These are phyloP conservation scores for Cotoneaster glaucophyllus DNA, from an alignment of 306 rosid genomes.

Conservation along the genomic window DNA sequence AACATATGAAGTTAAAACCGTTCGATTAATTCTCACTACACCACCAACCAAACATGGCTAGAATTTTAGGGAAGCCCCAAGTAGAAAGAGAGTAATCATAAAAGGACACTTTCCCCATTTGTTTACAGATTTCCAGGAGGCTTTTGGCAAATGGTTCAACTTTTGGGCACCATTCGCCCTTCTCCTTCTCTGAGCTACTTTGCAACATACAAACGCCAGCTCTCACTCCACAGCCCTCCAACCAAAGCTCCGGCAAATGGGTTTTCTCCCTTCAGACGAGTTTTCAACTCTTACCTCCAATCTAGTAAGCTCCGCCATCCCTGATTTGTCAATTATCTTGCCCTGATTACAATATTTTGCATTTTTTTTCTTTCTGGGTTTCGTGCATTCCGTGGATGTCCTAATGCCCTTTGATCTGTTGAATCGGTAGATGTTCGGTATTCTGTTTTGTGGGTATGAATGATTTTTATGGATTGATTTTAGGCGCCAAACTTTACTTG, in stretches of 20 bases:
- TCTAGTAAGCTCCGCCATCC: conserved; percentile 27
- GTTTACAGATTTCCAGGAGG: not conserved
- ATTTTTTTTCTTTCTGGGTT: not conserved
- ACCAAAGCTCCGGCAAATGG: conserved; percentile 25
- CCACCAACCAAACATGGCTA: not conserved
- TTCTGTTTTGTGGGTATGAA: not conserved
- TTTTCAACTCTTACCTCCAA: conserved; percentile 33
- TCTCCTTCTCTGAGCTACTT: conserved; percentile 40
- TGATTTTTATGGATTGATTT: not conserved
- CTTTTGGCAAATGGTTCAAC: conserved; percentile 31
- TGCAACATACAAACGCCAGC: conserved; percentile 22
- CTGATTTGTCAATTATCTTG: not conserved
- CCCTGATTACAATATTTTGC: not conserved
- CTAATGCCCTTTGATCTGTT: not conserved
- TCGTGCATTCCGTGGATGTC: not conserved
- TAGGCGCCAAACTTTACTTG: not conserved
- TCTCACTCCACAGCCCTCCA: conserved; percentile 28
- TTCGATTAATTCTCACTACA: not conserved
- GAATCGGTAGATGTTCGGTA: not conserved
- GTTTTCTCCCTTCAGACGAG: conserved; percentile 32
- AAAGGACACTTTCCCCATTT: not conserved
- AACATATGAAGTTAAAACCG: not conserved
- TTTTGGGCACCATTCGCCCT: conserved; percentile 47
- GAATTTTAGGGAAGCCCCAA: not conserved
- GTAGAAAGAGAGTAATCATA: not conserved